Evolutionary conservation across 2,329 filamentous ascomycete genomes (phyloP).

Genomic region (Ophiostoma angusticollis): DNA sequence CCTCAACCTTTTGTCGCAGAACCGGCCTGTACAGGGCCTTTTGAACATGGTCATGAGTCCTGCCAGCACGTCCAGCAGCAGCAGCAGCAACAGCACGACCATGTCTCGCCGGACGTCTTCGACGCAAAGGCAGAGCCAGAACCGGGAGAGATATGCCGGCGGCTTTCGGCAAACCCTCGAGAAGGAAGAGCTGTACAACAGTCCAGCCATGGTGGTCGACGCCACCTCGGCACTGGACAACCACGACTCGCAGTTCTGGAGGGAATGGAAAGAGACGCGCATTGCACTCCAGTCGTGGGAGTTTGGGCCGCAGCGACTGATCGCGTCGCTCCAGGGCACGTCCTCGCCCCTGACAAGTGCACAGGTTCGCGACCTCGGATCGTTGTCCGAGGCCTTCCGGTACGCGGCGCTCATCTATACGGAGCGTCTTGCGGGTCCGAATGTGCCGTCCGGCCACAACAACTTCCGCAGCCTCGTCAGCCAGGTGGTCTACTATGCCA

Average conservation of each 20-base stretch:
- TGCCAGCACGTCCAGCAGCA: neutral
- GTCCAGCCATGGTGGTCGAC: constrained; percentile 24
- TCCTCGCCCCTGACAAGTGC: constrained; percentile 35
- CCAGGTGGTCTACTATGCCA: constrained; percentile 72
- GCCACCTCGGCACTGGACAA: constrained; percentile 41
- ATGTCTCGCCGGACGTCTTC: constrained; percentile 15
- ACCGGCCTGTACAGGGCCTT: constrained; percentile 37
- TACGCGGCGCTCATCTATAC: constrained; percentile 82
- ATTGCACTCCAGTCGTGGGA: constrained; percentile 69
- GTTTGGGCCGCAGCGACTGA: constrained; percentile 46
- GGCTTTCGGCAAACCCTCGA: constrained; percentile 46
- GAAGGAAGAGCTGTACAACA: constrained; percentile 37
- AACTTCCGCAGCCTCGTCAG: constrained; percentile 76
- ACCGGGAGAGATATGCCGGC: constrained; percentile 30
- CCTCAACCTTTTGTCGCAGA: constrained; percentile 71
- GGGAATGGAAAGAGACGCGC: constrained; percentile 72
- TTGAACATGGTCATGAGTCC: constrained; percentile 13
- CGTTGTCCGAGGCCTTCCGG: constrained; percentile 82
- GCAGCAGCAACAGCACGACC: constrained; percentile 9
- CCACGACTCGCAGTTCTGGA: constrained; percentile 59
- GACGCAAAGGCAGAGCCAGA: constrained; percentile 24
- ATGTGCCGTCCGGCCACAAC: constrained; percentile 56
- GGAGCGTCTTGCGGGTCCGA: constrained; percentile 70
- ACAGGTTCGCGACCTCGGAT: constrained; percentile 61
- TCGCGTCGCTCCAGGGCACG: constrained; percentile 24